These are phyloP conservation scores for Colletotrichum aenigma DNA, from an alignment of 2,329 filamentous ascomycete species.

Conservation along the genomic window DNA sequence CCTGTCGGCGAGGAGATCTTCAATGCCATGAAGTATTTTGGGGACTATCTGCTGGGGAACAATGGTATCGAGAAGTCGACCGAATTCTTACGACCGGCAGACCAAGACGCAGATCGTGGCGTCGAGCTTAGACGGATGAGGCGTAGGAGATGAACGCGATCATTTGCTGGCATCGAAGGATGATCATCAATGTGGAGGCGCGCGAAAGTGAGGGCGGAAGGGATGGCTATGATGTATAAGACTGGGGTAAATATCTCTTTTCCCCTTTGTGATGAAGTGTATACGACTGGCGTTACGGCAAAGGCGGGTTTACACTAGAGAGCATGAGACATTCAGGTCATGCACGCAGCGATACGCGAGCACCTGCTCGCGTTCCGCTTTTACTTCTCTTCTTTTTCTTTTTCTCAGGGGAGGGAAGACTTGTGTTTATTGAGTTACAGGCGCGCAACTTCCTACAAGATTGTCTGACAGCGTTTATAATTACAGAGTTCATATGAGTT, in stretches of 20 bases:
- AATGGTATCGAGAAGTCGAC: constrained; percentile 62
- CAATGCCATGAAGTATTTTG: constrained; percentile 82
- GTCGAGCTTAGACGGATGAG: constrained; percentile 35
- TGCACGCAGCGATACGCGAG: neutral
- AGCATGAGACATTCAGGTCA: neutral
- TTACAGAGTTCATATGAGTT: neutral
- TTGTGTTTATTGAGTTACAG: neutral
- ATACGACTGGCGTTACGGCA: neutral
- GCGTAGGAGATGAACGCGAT: constrained; percentile 26
- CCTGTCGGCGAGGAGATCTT: constrained; percentile 89
- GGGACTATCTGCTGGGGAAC: constrained; percentile 76
- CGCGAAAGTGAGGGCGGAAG: neutral
- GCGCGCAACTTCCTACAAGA: neutral
- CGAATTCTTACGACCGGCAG: neutral
- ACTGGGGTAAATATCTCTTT: neutral
- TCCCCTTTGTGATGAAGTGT: neutral
- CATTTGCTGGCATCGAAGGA: neutral
- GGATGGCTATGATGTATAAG: neutral
- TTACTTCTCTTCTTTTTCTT: neutral
- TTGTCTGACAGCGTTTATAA: neutral
- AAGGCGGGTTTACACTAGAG: neutral
- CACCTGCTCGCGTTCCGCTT: neutral
- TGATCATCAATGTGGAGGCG: neutral
- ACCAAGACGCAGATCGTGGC: neutral
- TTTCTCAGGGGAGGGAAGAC: neutral